These are phyloP conservation scores for Trametopsis cervina DNA, from an alignment of 768 basidiomycete species.

Conservation along the genomic window DNA sequence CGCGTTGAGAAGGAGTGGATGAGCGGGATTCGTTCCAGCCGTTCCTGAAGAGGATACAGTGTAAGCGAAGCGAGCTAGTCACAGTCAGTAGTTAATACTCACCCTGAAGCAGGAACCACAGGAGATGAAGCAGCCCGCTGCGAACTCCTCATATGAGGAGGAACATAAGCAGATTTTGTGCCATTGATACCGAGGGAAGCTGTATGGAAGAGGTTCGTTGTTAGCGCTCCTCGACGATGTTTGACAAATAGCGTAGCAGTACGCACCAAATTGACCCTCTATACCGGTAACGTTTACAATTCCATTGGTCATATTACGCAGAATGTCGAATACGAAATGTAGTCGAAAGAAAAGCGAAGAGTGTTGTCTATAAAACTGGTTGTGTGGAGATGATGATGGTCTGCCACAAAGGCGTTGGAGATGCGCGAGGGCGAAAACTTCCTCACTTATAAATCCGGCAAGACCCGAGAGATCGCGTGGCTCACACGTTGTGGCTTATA, in stretches of 20 bases:
- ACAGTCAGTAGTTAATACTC: slow-evolving; percentile 18
- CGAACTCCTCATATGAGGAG: slow-evolving; percentile 79
- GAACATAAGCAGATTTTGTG: slow-evolving; percentile 76
- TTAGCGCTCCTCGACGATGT: slow-evolving; percentile 3
- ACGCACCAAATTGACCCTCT: slow-evolving; percentile 70
- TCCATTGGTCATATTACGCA: slow-evolving; percentile 84
- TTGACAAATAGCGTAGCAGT: slow-evolving; percentile 1
- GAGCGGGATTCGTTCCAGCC: slow-evolving; percentile 72
- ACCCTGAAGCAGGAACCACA: slow-evolving; percentile 43
- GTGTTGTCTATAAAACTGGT: slow-evolving; percentile 28
- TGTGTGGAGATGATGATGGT: slow-evolving; percentile 27
- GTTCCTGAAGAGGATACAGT: slow-evolving; percentile 46
- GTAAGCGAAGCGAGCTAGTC: no score
- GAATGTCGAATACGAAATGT: slow-evolving; percentile 25
- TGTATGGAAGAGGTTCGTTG: slow-evolving; percentile 23
- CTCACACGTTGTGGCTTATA: no score
- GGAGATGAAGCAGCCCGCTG: slow-evolving; percentile 75
- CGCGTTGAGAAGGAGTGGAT: slow-evolving; percentile 48
- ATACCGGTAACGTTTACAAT: slow-evolving; percentile 75
- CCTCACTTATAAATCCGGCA: slow-evolving; percentile 20
- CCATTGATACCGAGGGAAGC: slow-evolving; percentile 71
- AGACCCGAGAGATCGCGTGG: slow-evolving; percentile 8
- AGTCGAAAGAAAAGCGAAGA: slow-evolving; percentile 13
- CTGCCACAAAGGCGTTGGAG: slow-evolving; percentile 26
- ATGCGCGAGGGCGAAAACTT: slow-evolving; percentile 14